Conservation (phyloP, 1,284 basidiomycete species). For the Boletus semigastroideus region DNA sequence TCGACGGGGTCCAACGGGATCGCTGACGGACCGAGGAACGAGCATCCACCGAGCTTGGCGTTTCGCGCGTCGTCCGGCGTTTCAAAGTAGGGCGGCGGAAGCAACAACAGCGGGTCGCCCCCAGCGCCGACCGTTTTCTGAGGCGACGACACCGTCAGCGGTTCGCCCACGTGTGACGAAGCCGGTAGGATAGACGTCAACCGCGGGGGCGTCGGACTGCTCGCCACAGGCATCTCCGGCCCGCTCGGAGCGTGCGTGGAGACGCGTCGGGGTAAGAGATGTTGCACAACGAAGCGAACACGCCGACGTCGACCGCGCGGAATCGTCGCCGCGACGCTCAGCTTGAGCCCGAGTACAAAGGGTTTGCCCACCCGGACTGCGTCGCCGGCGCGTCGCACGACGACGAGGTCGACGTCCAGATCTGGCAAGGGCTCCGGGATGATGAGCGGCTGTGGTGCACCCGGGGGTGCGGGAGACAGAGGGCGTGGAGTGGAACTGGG, state of each 20-base stretch:
- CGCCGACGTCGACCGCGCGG: constrained; percentile 39
- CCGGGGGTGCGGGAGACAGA: constrained; percentile 45
- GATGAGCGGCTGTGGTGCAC: constrained; percentile 18
- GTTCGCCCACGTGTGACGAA: constrained; percentile 44
- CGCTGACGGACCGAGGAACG: constrained; percentile 56
- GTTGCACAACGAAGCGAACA: constrained; percentile 59
- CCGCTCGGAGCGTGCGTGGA: constrained; percentile 14
- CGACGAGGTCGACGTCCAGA: constrained; percentile 59
- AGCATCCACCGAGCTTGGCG: constrained; percentile 34
- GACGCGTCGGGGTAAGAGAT: constrained; percentile 46
- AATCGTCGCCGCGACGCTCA: constrained; percentile 47
- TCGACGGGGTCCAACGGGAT: constrained; percentile 44
- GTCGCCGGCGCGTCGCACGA: constrained; percentile 49
- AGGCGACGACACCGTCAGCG: constrained; percentile 45
- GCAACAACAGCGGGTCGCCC: constrained; percentile 28
- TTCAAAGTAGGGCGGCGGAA: constrained; percentile 52
- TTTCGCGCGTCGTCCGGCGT: constrained; percentile 34
- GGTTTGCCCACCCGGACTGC: constrained; percentile 51
- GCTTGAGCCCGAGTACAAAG: constrained; percentile 53
- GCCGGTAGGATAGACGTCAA: constrained; percentile 48
- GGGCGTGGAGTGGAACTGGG: constrained; percentile 38
- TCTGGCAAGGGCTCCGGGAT: constrained; percentile 34
- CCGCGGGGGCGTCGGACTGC: constrained; percentile 7
- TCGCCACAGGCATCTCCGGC: constrained; percentile 7
- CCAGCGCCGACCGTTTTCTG: constrained; percentile 26